Evolutionary conservation across 352 stramenopile genomes (phyloP).

Genomic region (Phytophthora aleatoria): DNA sequence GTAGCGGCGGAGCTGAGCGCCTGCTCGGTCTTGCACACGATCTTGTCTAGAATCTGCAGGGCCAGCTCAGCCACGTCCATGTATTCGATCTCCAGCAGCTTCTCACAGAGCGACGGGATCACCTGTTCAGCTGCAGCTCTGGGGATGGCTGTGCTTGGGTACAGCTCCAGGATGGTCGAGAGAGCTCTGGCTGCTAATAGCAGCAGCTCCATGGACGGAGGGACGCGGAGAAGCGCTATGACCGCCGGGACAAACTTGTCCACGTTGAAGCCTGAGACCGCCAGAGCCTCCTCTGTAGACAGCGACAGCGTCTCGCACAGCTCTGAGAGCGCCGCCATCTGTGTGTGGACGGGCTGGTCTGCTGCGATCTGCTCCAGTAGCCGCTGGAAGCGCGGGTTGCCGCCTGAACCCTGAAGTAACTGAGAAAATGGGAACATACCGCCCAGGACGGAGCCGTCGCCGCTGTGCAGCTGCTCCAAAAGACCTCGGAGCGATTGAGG

Average conservation of each 20-base stretch:
- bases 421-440: constrained; percentile 64
- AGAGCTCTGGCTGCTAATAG: constrained; percentile 60
- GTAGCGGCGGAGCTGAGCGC: not conserved
- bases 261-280: constrained; percentile 66
- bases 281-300: constrained; percentile 67
- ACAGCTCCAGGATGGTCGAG: constrained; percentile 62
- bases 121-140: constrained; percentile 52
- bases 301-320: constrained; percentile 75
- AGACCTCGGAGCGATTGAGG: constrained; percentile 51
- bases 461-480: constrained; percentile 35
- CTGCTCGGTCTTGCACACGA: constrained; percentile 43
- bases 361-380: constrained; percentile 47
- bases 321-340: constrained; percentile 60
- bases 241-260: constrained; percentile 61
- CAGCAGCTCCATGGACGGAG: constrained; percentile 68
- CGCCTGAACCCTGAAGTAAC: constrained; percentile 41
- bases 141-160: constrained; percentile 43
- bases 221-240: constrained; percentile 42
- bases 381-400: constrained; percentile 45
- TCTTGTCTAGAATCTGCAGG: constrained; percentile 68
- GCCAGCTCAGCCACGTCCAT: constrained; percentile 81
- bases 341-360: constrained; percentile 38
- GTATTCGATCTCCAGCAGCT: constrained; percentile 82
- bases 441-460: constrained; percentile 30
- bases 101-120: constrained; percentile 65